Evolutionary conservation across 306 rosid species (phyloP), one percentile per base, ranked within the genome.

Genomic region (Cicer pinnatifidum): DNA sequence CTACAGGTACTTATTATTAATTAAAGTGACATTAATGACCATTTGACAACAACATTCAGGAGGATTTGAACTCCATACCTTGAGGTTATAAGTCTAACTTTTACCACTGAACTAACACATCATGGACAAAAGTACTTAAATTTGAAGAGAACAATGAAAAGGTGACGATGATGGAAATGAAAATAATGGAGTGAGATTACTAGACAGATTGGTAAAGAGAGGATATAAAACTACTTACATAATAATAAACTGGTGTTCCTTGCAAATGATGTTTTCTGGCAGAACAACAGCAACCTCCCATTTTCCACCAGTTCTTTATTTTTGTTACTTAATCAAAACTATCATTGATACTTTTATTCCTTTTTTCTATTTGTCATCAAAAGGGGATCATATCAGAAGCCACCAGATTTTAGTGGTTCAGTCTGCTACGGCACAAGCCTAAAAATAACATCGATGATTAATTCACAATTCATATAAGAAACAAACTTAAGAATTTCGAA

Each of bases 211-310:
- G 58, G 54, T 17, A 28, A 47, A 66, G 47, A 72, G 33, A 50
- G 54, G 75, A 71, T 67, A 78, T 75, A 75, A 82, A 61, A 67
- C 59, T 73, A 72, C 96, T 67, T 63, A 92, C 97, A 86, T 92
- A 92, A 80, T 82, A 86, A 83, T 85, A 92, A 59, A 89, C 84
- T 17, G 93, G 90, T 67, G 96, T 82, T 76, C 96, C 93, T 57
- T 82, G 87, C 75, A 85, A 71, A 73, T 82, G 91, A 82, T 88
- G 82, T 84, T 89, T 92, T 84, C 96, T 84, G 38, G 93, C 84
- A 73, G 93, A 88, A 86, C 93, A 85, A 82, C 97, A 92, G 79
- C 97, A 92, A 64, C 93, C 90, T 75, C 97, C 96, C 97, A 92
- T 92, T 84, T 78, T 77, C 71, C 20, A 35, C 67, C 72, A 60